Evolutionary conservation across 2,329 filamentous ascomycete species (phyloP), one percentile per base, ranked within the genome.

Genomic region (Colletotrichum australisinense): DNA sequence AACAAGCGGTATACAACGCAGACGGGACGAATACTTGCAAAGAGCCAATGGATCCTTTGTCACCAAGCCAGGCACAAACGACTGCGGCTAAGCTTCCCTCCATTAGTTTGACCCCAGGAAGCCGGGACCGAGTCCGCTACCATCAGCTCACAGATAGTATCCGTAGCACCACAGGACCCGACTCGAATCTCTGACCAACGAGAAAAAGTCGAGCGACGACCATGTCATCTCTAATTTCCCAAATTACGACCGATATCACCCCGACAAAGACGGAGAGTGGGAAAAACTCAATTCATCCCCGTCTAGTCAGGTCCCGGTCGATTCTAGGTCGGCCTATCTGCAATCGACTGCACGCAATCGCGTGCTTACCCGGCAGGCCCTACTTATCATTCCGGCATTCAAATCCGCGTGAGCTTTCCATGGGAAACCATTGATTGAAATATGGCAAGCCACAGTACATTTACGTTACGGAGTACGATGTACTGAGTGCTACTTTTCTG

Each of bases 291-390:
- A 69, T 56, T 26, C 42, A 55, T 56, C 59, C 65, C 59, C 53
- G 59, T 59, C 59, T 64, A 72, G 66, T 59, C 66, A 72, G 70
- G 66, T 24, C 66, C 68, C 59, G 24, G 52, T 24, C 22, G 42
- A 46, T 53, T 24, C 11, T 22, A 24, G 16, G 30, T 14, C 28
- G 28, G 53, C 30, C 38, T 60, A 56, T 53, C 53, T 64, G 55
- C 66, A 65, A 64, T 55, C 46, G 46, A 52, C 38, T 55, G 68
- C 55, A 46, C 55, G 60, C 67, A 65, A 69, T 73, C 60, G 70
- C 70, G 66, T 73, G 70, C 70, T 73, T 59, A 32, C 56, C 22
- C 35, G n/a, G 66, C 67, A 60, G 70, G 60, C 22, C 67, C 60
- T 55, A 19, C 60, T 67, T 52, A 65, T 70, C 60, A 32, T 24